phyloP scores from a whole-genome alignment of 2,329 filamentous ascomycete species.

The Pezicula carpinea region DNA sequence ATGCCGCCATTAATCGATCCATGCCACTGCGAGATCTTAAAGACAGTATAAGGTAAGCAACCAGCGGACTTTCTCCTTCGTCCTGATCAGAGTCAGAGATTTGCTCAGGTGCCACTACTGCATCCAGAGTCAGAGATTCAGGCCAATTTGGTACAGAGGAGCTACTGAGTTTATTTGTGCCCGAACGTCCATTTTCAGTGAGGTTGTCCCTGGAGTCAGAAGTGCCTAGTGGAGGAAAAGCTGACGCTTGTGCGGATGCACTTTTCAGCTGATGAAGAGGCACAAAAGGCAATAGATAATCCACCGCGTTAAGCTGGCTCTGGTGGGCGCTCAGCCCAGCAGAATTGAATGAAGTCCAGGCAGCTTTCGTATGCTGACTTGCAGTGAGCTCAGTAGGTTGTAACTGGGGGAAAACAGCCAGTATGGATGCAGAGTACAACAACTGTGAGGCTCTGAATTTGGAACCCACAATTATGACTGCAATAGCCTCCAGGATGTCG shows the following conservation, averaged over 20 bases:
- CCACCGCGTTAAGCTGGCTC: slow-evolving; percentile 50
- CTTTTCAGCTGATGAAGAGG: slow-evolving; percentile 38
- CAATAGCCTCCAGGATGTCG: slow-evolving; percentile 71
- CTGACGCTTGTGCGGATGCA: slow-evolving; percentile 32
- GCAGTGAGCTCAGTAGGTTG: slow-evolving; percentile 44
- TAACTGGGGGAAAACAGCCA: slow-evolving; percentile 61
- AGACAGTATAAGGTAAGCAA: slow-evolving; percentile 68
- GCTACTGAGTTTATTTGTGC: slow-evolving; percentile 14
- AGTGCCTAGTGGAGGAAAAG: slow-evolving; percentile 50
- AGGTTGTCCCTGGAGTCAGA: slow-evolving; percentile 35
- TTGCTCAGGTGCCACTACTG: slow-evolving; percentile 11
- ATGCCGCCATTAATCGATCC: slow-evolving; percentile 63
- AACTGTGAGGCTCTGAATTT: slow-evolving; percentile 71
- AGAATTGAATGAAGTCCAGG: slow-evolving; percentile 49
- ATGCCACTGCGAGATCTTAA: slow-evolving; percentile 52
- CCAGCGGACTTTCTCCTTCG: slow-evolving; percentile 63
- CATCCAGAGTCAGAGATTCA: slow-evolving; percentile 13
- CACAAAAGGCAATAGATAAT: slow-evolving; percentile 57
- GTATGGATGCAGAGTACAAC: slow-evolving; percentile 61
- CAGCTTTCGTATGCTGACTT: slow-evolving; percentile 41
- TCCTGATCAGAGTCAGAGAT: slow-evolving; percentile 38
- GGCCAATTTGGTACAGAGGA: slow-evolving; percentile 15
- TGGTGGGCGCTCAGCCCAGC: slow-evolving; percentile 37
- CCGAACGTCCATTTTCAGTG: slow-evolving; percentile 15
- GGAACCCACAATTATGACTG: slow-evolving; percentile 73